Conservation (phyloP, 805 yeast species). For the Candida takata region DNA sequence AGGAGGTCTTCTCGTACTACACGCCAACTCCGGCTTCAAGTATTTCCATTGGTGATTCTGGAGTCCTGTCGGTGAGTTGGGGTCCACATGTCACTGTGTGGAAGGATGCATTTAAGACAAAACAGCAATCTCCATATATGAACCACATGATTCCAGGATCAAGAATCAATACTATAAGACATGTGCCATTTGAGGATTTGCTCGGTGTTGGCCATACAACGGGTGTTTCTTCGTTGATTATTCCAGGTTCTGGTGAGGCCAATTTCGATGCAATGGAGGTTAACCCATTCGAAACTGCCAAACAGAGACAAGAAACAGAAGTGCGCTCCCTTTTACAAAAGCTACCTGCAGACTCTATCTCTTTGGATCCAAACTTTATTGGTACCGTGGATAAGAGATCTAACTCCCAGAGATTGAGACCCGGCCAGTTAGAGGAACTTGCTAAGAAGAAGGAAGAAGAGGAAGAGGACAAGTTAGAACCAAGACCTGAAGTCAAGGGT, state of each 20-base stretch:
- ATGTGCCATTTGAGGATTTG: slow-evolving; percentile 96
- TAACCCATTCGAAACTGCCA: slow-evolving; percentile 87
- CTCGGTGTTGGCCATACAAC: slow-evolving; percentile 77
- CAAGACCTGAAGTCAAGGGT: slow-evolving; percentile 61
- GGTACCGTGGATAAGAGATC: slow-evolving; percentile 79
- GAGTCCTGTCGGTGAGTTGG: slow-evolving; percentile 84
- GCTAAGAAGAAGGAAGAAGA: slow-evolving; percentile 29
- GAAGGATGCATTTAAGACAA: slow-evolving; percentile 73
- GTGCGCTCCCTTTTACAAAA: slow-evolving; percentile 81
- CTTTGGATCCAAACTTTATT: slow-evolving; percentile 80
- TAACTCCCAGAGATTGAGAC: slow-evolving; percentile 52
- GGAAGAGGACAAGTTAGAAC: slow-evolving; percentile 35
- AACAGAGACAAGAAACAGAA: slow-evolving; percentile 91
- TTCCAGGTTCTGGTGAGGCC: slow-evolving; percentile 98
- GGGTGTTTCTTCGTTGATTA: slow-evolving; percentile 77
- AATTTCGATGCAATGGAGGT: slow-evolving; percentile 89
- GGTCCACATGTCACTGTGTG: slow-evolving; percentile 93
- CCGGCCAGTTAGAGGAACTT: slow-evolving; percentile 46
- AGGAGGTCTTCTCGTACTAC: slow-evolving; percentile 53
- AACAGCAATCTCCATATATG: slow-evolving; percentile 86
- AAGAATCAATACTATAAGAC: slow-evolving; percentile 56
- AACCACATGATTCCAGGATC: slow-evolving; percentile 78
- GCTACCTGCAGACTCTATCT: slow-evolving; percentile 85
- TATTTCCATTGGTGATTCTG: slow-evolving; percentile 78
- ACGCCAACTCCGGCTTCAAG: slow-evolving; percentile 84